Conservation (phyloP, 129 eudicot species). For the Artemisia argyi region DNA sequence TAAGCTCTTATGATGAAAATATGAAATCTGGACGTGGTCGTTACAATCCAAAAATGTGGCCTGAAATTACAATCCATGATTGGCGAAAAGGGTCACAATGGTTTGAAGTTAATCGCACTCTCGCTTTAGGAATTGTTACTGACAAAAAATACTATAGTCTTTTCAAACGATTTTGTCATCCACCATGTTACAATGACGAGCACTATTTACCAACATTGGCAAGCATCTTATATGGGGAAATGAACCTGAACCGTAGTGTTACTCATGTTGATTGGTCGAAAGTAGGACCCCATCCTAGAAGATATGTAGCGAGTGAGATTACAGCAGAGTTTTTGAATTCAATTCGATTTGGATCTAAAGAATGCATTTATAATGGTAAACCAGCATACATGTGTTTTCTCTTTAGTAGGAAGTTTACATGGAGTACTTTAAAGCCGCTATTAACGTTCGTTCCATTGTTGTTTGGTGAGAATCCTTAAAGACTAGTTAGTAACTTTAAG, state of each 20-base stretch:
- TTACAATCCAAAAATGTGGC: slow-evolving; percentile 38
- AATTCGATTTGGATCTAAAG: slow-evolving; percentile 24
- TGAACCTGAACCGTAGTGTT: slow-evolving; percentile 32
- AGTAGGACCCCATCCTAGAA: slow-evolving; percentile 39
- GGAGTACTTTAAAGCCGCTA: slow-evolving; percentile 31
- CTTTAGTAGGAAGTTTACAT: slow-evolving; percentile 42
- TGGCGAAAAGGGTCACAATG: slow-evolving; percentile 31
- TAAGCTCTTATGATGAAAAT: slow-evolving; percentile 33
- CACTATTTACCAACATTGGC: slow-evolving; percentile 42
- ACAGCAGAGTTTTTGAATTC: slow-evolving; percentile 35
- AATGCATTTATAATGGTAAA: slow-evolving; percentile 30
- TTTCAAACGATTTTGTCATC: slow-evolving; percentile 34
- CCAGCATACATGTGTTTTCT: slow-evolving; percentile 28
- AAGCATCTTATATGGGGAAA: slow-evolving; percentile 23
- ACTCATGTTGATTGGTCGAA: slow-evolving; percentile 38
- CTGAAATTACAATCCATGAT: slow-evolving; percentile 30
- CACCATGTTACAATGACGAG: slow-evolving; percentile 44
- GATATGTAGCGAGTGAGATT: slow-evolving; percentile 17
- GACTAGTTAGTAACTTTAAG: background rate
- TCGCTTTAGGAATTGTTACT: slow-evolving; percentile 28
- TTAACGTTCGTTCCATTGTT: slow-evolving; percentile 25
- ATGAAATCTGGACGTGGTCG: slow-evolving; percentile 36
- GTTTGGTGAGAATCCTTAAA: slow-evolving; percentile 24
- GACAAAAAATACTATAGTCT: slow-evolving; percentile 31
- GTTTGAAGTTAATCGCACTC: slow-evolving; percentile 35